These are phyloP conservation scores for Colletotrichum chlorophyti DNA, from an alignment of 2,329 filamentous ascomycete genomes.

Conservation along the genomic window DNA sequence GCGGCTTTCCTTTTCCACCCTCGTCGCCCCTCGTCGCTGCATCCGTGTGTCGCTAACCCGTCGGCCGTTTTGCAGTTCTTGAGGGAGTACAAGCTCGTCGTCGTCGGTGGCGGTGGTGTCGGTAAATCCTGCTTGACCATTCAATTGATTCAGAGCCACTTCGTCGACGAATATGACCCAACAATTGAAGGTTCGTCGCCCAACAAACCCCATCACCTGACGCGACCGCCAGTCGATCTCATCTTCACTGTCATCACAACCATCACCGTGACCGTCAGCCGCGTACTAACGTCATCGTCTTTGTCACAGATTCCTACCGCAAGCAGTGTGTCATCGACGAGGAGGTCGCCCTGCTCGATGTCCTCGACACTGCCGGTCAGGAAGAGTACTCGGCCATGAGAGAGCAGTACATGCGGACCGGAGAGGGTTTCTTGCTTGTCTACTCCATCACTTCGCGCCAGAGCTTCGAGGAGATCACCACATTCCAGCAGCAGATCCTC, in stretches of 20 bases:
- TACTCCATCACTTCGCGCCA: constrained; percentile 98
- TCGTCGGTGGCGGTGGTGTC: constrained; percentile 96
- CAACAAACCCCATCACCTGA: constrained; percentile 2
- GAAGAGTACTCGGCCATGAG: constrained; percentile 99
- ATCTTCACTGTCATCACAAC: too few relatives aligned
- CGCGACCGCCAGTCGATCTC: constrained; percentile 16
- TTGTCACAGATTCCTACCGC: constrained; percentile 86
- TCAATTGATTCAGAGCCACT: constrained; percentile 93
- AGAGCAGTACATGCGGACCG: constrained; percentile 99
- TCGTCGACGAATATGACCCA: constrained; percentile 99
- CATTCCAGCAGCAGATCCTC: constrained; percentile 98
- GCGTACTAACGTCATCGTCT: constrained; percentile 30
- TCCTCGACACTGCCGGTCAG: constrained; percentile 96
- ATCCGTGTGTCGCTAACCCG: constrained; percentile 30
- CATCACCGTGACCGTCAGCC: too few relatives aligned
- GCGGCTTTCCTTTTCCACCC: neutral
- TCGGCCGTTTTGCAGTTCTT: constrained; percentile 65
- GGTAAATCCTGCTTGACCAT: constrained; percentile 99
- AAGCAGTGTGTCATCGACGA: constrained; percentile 99
- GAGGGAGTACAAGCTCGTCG: constrained; percentile 94
- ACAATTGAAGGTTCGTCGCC: constrained; percentile 88
- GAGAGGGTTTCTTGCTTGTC: constrained; percentile 95
- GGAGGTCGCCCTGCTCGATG: constrained; percentile 95
- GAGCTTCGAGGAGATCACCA: constrained; percentile 98
- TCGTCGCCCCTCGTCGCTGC: neutral